phyloP scores from a whole-genome alignment of 2,329 filamentous ascomycete species.

The Monosporascus ibericus region DNA sequence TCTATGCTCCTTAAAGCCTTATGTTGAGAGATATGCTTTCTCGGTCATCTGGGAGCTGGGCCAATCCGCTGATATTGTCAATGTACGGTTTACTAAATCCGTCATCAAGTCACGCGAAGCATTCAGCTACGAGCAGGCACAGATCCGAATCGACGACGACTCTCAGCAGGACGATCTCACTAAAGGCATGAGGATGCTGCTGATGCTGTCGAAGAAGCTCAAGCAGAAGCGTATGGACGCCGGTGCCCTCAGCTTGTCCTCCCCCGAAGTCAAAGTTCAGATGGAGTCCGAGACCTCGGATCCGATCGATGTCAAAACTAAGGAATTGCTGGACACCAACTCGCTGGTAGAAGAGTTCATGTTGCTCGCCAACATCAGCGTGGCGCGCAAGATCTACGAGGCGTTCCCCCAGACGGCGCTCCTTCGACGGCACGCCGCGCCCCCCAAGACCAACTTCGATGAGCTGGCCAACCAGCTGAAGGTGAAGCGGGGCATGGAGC shows the following conservation, averaged over 20 bases:
- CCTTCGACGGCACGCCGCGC: slow-evolving; percentile 83
- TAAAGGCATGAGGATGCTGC: slow-evolving; percentile 76
- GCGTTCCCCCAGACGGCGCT: slow-evolving; percentile 94
- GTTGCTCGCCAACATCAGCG: slow-evolving; percentile 94
- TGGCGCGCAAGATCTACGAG: slow-evolving; percentile 83
- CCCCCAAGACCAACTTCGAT: slow-evolving; percentile 94
- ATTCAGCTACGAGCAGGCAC: slow-evolving; percentile 96
- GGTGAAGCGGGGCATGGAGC: slow-evolving; percentile 73
- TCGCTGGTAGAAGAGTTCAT: slow-evolving; percentile 99
- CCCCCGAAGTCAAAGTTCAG: slow-evolving; percentile 95
- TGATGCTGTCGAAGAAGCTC: slow-evolving; percentile 86
- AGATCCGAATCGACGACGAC: slow-evolving; percentile 84
- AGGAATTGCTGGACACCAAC: slow-evolving; percentile 89
- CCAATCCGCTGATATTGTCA: slow-evolving; percentile 76
- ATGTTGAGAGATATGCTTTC: slow-evolving; percentile 90
- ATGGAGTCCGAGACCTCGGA: slow-evolving; percentile 94
- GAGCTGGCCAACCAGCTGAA: slow-evolving; percentile 87
- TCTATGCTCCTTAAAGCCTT: slow-evolving; percentile 91
- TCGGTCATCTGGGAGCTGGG: slow-evolving; percentile 87
- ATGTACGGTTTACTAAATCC: slow-evolving; percentile 87
- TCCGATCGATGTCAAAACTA: slow-evolving; percentile 93
- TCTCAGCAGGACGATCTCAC: slow-evolving; percentile 88
- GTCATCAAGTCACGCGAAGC: slow-evolving; percentile 95
- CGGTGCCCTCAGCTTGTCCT: slow-evolving; percentile 88
- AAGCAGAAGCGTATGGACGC: slow-evolving; percentile 95